Percentiles rank a stretch among this genome's conserved stretches.
These are phyloP conservation scores for Phialophora verrucosa DNA, from an alignment of 2,329 filamentous ascomycete species.

Conservation along the genomic window DNA sequence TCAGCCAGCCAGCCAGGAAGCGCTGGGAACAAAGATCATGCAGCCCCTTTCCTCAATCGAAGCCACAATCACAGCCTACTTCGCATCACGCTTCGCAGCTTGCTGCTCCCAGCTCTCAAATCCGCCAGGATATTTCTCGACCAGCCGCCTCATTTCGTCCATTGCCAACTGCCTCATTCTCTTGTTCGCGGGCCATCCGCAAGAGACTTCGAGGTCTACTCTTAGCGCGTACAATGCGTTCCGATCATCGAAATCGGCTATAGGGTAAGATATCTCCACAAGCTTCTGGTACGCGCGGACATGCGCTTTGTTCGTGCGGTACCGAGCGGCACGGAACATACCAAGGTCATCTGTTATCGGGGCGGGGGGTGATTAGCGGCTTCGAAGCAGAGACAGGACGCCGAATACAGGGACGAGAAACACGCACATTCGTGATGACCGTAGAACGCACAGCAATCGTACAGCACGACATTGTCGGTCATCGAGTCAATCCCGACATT, in stretches of 20 bases:
- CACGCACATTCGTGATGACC: conserved; percentile 15
- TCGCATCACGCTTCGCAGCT: not conserved
- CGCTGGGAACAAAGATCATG: too few relatives aligned
- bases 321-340: conserved; percentile 7
- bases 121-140: conserved; percentile 34
- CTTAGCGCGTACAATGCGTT: conserved; percentile 41
- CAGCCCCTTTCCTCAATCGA: too few relatives aligned
- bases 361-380: too few relatives aligned
- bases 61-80: not conserved
- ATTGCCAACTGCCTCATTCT: conserved; percentile 27
- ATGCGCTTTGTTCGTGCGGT: not conserved
- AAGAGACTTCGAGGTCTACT: conserved; percentile 19
- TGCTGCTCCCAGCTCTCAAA: conserved; percentile 29
- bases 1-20: not conserved
- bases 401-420: not conserved
- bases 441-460: conserved; percentile 8
- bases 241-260: conserved; percentile 42
- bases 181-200: conserved; percentile 16
- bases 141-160: conserved; percentile 35
- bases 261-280: conserved; percentile 32
- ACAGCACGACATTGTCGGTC: conserved; percentile 31
- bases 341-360: conserved; percentile 7
- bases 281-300: not conserved
- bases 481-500: conserved; percentile 36
- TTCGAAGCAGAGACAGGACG: too few relatives aligned